Base-by-base conservation (phyloP, 2,329 filamentous ascomycete genomes). In the Fusarium multiceps region DNA sequence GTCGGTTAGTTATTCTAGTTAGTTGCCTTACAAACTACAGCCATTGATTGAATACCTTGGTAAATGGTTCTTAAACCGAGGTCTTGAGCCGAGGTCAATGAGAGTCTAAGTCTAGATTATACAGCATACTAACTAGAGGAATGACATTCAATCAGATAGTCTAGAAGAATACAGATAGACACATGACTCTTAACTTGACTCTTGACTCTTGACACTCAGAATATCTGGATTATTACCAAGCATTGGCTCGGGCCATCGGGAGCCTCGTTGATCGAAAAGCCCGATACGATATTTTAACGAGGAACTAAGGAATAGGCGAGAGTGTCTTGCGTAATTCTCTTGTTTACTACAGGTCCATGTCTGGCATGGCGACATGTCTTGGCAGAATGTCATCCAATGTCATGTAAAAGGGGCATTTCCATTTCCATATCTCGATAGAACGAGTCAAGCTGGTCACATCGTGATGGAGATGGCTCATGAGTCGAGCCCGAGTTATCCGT, bases 301-400 rank as follows among this genome's bases (percentile, higher is more conserved):
- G 42, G 48, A 59, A 42, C 60, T 58, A 55, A 55, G 28, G 23
- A 51, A 66, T 62, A 57, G 59, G 68, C 55, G 56, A 70, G 49
- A 55, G 47, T 61, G 55, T 56, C 56, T 53, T 25, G 59, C 59
- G 60, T 61, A 47, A 47, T 47, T 28, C 11, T 20, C 21, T 28
- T 50, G 12, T 18, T 28, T 40, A 40, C 30, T 55, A 60, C 48
- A 59, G 48, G 55, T 42, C 69, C 66, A 56, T 50, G 56, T 55
- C 56, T 55, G 53, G 34, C 40, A 58, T 58, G 48, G 63, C 14
- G 20, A 59, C 43, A 57, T n/a, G 25, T 47, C 67, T 68, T 70
- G 68, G 63, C 67, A 47, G 49, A 48, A 66, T 66, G 61, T 61
- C 63, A 66, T 66, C 27, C 42, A 60, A 43, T 55, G 61, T 30